A percentile compares a stretch with the other conserved stretches of the same genome.
phyloP scores from a whole-genome alignment of 805 yeast genomes.

The Sugiyamaella floridensis region DNA sequence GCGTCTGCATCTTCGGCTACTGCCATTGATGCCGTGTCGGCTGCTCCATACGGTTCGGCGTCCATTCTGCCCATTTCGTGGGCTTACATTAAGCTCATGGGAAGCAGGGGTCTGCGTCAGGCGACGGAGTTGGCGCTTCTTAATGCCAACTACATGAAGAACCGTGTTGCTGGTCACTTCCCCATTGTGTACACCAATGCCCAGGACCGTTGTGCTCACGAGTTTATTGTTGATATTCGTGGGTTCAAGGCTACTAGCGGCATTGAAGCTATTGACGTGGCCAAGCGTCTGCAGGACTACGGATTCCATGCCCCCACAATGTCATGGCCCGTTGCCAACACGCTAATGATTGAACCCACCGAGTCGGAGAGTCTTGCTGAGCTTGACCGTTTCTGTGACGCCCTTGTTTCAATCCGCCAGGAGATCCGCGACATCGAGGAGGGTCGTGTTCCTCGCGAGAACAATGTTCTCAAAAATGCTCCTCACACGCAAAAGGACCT shows the following conservation, averaged over 20 bases:
- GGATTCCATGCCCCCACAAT: conserved; percentile 99
- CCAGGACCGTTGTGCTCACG: conserved; percentile 86
- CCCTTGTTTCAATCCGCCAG: conserved; percentile 71
- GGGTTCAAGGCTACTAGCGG: conserved; percentile 67
- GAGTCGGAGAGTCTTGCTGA: conserved; percentile 88
- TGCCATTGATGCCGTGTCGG: conserved; percentile 65
- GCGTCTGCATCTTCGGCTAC: conserved; percentile 32
- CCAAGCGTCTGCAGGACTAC: conserved; percentile 94
- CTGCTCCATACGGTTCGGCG: conserved; percentile 97
- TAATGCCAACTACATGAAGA: conserved; percentile 94
- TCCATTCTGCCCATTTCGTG: conserved; percentile 88
- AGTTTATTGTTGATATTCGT: conserved; percentile 87
- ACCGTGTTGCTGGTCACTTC: conserved; percentile 61
- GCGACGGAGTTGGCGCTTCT: conserved; percentile 87
- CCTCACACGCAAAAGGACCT: conserved; percentile 88
- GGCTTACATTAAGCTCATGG: conserved; percentile 92
- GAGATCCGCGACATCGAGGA: conserved; percentile 72
- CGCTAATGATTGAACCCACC: conserved; percentile 97
- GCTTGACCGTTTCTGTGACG: conserved; percentile 81
- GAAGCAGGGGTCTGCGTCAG: conserved; percentile 73
- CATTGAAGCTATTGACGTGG: conserved; percentile 91
- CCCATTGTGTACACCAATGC: conserved; percentile 64
- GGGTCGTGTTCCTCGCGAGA: conserved; percentile 47
- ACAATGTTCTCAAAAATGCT: conserved; percentile 69
- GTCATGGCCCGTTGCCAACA: conserved; percentile 98